Base-by-base conservation (phyloP, 441 rosid species). In the Hura crepitans region DNA sequence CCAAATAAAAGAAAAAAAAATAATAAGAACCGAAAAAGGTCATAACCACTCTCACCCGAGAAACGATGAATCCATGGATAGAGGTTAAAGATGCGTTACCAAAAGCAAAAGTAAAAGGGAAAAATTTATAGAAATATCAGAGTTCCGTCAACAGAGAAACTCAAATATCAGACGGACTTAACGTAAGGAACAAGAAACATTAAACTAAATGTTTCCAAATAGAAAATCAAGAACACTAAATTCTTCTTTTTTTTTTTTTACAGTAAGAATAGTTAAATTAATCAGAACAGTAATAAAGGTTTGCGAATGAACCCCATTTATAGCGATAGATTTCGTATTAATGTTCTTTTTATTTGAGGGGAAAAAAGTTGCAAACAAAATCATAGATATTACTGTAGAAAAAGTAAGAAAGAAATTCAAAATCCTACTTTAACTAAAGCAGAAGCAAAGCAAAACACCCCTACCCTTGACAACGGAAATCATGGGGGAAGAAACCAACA, bases 311-410 rank as follows among this genome's bases (percentile, higher is more conserved):
- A 69, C 20, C 61, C 63, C 73, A 81, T 82, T 78, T 4, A 81
- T 79, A 72, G 64, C 61, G 66, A 27, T 63, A 65, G 22, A 72
- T 69, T 68, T 78, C 62, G 37, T 68, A n/a, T 61, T 25, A 56
- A 42, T 2, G 55, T 55, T 15, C 25, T 30, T 42, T 45, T 17
- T 25, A 13, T 20, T 23, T 37, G 14, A 0, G 43, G 20, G 18
- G 53, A 18, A 33, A 70, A 68, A 62, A 37, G 73, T 72, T 74
- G 70, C 70, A 77, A 80, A 78, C 80, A 79, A 77, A 82, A 85
- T 87, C 85, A 87, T 78, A 73, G 65, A 78, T 65, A 45, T 76
- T 81, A 81, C 68, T 75, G 69, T 51, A 66, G 71, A 70, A 68
- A 77, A 81, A 75, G 84, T 61, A 51, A 83, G 74, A 81, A 72